These are phyloP conservation scores for Eutrema yunnanense DNA, from an alignment of 345 rosid species.

Conservation along the genomic window DNA sequence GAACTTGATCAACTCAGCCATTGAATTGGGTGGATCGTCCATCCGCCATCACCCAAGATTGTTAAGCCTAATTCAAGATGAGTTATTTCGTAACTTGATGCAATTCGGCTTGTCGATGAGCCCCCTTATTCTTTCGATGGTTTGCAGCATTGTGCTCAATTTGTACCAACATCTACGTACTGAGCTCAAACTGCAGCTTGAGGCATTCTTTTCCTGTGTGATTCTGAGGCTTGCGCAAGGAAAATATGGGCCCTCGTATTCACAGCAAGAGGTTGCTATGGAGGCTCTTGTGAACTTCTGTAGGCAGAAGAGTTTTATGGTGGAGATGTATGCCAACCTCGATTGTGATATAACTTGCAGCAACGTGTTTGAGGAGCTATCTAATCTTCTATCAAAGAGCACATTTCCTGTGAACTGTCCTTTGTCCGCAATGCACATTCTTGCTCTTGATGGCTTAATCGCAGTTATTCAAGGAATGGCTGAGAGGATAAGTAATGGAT, in stretches of 20 bases:
- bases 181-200: conserved; percentile 91
- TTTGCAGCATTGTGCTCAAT: conserved; percentile 88
- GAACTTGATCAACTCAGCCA: conserved; percentile 91
- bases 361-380: conserved; percentile 96
- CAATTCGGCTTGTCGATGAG: conserved; percentile 95
- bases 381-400: conserved; percentile 89
- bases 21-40: conserved; percentile 86
- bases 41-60: conserved; percentile 74
- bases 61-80: conserved; percentile 89
- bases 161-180: conserved; percentile 79
- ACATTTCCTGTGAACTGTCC: conserved; percentile 98
- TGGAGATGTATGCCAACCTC: conserved; percentile 97
- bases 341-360: conserved; percentile 99
- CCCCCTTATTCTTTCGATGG: conserved; percentile 96
- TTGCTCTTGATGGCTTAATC: conserved; percentile 91
- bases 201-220: conserved; percentile 98
- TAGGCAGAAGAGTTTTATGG: conserved; percentile 97
- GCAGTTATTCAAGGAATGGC: conserved; percentile 99
- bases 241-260: conserved; percentile 83
- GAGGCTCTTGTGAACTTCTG: conserved; percentile 99
- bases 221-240: conserved; percentile 97
- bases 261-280: conserved; percentile 99
- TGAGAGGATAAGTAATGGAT: conserved; percentile 82
- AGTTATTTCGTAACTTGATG: conserved; percentile 87
- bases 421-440: conserved; percentile 93